phyloP scores from a whole-genome alignment of 352 stramenopile species.

The Plasmopara halstedii region DNA sequence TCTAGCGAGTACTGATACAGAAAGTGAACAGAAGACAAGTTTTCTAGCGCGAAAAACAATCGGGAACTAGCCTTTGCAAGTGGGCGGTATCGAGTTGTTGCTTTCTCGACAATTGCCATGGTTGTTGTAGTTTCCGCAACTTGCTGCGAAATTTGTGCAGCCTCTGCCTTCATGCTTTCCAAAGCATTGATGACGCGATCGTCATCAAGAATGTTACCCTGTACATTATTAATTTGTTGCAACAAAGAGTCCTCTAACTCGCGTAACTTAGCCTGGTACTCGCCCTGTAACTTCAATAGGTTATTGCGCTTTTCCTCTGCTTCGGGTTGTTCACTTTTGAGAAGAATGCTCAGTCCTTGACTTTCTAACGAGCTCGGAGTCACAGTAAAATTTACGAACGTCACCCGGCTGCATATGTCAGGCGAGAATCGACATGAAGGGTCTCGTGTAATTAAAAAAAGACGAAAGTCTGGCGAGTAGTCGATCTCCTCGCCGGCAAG shows the following conservation, averaged over 20 bases:
- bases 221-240: slow-evolving; percentile 96
- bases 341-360: slow-evolving; percentile 93
- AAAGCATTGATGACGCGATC: slow-evolving; percentile 98
- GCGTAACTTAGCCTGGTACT: slow-evolving; percentile 95
- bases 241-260: slow-evolving; percentile 98
- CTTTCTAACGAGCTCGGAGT: slow-evolving; percentile 97
- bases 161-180: slow-evolving; percentile 97
- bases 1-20: slow-evolving; percentile 98
- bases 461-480: slow-evolving; percentile 97
- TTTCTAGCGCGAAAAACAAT: slow-evolving; percentile 91
- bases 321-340: slow-evolving; percentile 96
- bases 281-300: slow-evolving; percentile 96
- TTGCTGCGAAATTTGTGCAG: slow-evolving; percentile 93
- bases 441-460: slow-evolving; percentile 99
- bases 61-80: slow-evolving; percentile 86
- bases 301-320: slow-evolving; percentile 94
- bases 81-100: slow-evolving; percentile 93
- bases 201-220: slow-evolving; percentile 99
- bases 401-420: slow-evolving; percentile 98
- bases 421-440: slow-evolving; percentile 95
- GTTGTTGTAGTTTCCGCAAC: slow-evolving; percentile 74
- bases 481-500: slow-evolving; percentile 99
- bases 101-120: slow-evolving; percentile 79
- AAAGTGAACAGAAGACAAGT: slow-evolving; percentile 94
- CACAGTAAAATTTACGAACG: slow-evolving; percentile 99